Conservation (phyloP, 2,329 filamentous ascomycete species). For the Chaetomiaceae sp. region DNA sequence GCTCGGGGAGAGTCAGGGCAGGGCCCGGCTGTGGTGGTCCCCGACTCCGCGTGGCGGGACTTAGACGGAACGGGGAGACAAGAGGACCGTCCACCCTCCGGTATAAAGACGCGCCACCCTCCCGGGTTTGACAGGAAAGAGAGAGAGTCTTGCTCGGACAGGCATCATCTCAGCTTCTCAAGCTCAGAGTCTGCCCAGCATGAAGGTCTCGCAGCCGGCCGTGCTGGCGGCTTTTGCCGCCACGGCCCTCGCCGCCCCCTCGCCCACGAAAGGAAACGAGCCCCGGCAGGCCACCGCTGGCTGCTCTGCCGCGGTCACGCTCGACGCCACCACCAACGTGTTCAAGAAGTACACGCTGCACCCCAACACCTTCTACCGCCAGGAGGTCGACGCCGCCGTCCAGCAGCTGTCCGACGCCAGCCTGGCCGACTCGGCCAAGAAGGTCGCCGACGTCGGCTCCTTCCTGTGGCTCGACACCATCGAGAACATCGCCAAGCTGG, state of each 20-base stretch:
- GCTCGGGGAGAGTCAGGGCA: neutral
- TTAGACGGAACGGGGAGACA: too few species aligned
- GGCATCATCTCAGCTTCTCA: constrained; percentile 9
- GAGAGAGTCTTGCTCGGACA: constrained; percentile 6
- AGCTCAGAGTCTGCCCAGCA: constrained; percentile 23
- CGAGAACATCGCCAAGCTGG: constrained; percentile 32
- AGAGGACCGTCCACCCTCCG: too few species aligned
- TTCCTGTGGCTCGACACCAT: constrained; percentile 39
- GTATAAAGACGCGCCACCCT: constrained; percentile 25
- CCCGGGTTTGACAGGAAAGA: constrained; percentile 9
- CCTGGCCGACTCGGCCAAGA: constrained; percentile 27
- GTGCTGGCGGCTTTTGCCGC: constrained; percentile 33
- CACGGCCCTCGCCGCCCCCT: constrained; percentile 30
- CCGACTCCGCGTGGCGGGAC: neutral
- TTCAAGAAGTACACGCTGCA: constrained; percentile 36
- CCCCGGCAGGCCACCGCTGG: constrained; percentile 27
- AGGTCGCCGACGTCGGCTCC: constrained; percentile 35
- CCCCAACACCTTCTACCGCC: constrained; percentile 34
- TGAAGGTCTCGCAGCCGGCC: constrained; percentile 34
- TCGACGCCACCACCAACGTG: constrained; percentile 35
- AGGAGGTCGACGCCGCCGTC: constrained; percentile 33
- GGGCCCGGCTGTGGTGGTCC: constrained; percentile 1
- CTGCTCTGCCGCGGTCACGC: constrained; percentile 32
- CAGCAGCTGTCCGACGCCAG: constrained; percentile 26
- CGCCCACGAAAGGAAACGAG: constrained; percentile 25